These are phyloP conservation scores for Zarea fungicola DNA, from an alignment of 2,329 filamentous ascomycete species.

Conservation along the genomic window DNA sequence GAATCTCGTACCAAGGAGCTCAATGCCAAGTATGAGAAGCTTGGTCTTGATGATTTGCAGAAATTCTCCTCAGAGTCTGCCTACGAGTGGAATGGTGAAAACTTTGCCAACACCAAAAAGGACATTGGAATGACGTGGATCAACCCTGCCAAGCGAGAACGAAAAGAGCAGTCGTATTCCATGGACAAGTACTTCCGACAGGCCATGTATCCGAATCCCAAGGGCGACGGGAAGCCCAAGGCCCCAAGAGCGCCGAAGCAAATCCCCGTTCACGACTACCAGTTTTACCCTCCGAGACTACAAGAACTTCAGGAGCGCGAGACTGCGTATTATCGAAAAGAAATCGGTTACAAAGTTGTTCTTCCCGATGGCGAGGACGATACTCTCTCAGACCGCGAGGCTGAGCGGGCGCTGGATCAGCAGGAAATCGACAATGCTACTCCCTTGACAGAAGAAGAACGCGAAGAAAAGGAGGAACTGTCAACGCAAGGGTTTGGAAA, in stretches of 20 bases:
- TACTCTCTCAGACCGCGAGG: conserved; percentile 78
- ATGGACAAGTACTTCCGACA: conserved; percentile 99
- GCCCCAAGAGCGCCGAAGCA: conserved; percentile 95
- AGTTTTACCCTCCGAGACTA: conserved; percentile 85
- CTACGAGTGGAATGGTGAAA: conserved; percentile 98
- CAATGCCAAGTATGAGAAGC: conserved; percentile 91
- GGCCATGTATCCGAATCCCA: conserved; percentile 74
- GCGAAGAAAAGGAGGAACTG: conserved; percentile 76
- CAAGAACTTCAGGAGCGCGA: conserved; percentile 92
- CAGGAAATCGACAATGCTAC: conserved; percentile 89
- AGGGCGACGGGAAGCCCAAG: conserved; percentile 85
- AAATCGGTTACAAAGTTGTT: conserved; percentile 91
- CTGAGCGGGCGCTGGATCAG: conserved; percentile 82
- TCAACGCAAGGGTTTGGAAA: conserved; percentile 82
- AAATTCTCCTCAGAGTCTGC: conserved; percentile 97
- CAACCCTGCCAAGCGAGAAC: conserved; percentile 95
- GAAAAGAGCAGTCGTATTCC: conserved; percentile 95
- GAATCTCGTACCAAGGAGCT: conserved; percentile 85
- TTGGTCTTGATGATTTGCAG: conserved; percentile 93
- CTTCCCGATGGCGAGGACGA: conserved; percentile 85
- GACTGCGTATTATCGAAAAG: conserved; percentile 91
- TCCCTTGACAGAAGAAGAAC: conserved; percentile 82
- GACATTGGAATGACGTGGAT: conserved; percentile 95
- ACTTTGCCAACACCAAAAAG: conserved; percentile 87
- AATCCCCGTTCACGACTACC: conserved; percentile 87